A percentile compares a stretch with the other conserved stretches of the same genome.
Evolutionary conservation across 208 protist species (phyloP).

Genomic region (Acanthamoeba royreba): DNA sequence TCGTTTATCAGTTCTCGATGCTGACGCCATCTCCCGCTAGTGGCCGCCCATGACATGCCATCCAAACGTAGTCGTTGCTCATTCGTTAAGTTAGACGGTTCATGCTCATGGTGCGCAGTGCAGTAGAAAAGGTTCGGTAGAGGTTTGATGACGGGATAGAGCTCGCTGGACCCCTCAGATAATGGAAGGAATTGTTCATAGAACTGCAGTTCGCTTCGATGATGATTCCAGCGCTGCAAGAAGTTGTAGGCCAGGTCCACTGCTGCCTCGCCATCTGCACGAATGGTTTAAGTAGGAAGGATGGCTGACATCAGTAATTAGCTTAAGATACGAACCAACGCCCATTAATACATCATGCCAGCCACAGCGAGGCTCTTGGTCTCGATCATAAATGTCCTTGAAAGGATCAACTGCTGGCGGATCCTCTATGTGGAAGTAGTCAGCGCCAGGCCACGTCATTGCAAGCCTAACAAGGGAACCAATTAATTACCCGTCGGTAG

Average conservation of each 20-base stretch:
- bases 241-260: constrained; percentile 48
- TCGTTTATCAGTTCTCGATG: not conserved
- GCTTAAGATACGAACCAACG: not conserved
- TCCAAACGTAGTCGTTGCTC: not conserved
- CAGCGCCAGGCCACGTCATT: not conserved
- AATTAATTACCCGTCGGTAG: no score
- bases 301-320: no score
- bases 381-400: not conserved
- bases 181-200: not conserved
- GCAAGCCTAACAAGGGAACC: no score
- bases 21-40: not conserved
- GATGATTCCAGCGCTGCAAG: constrained; percentile 39
- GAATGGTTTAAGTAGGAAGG: not conserved
- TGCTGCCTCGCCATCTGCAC: constrained; percentile 40
- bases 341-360: constrained; percentile 41
- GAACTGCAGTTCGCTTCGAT: not conserved
- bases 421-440: constrained; percentile 3
- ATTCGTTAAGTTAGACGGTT: no score
- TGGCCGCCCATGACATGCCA: not conserved
- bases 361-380: not conserved
- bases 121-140: not conserved
- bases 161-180: not conserved
- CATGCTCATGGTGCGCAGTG: no score
- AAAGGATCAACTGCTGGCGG: not conserved
- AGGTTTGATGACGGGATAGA: not conserved